Conservation (phyloP, 192 early-diverging fungal species). For the Backusella westeae region DNA sequence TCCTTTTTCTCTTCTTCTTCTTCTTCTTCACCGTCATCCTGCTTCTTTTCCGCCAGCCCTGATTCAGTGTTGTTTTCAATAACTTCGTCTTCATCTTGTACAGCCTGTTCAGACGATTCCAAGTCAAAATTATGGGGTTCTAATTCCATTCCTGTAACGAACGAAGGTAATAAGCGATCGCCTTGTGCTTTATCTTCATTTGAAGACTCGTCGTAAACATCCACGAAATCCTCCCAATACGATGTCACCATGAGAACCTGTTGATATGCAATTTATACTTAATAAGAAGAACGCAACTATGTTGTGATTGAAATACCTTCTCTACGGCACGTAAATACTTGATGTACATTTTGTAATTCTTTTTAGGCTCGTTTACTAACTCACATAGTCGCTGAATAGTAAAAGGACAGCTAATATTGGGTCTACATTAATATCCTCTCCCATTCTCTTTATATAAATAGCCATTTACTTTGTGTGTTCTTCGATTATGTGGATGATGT, state of each 20-base stretch:
- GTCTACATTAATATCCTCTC: neutral
- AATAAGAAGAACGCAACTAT: neutral
- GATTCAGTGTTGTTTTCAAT: neutral
- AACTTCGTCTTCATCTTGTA: neutral
- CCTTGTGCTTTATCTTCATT: neutral
- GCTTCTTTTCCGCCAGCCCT: neutral
- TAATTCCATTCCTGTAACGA: neutral
- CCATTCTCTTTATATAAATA: neutral
- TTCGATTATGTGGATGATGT: slow-evolving; percentile 5
- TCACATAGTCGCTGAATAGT: slow-evolving; percentile 24
- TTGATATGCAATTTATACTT: neutral
- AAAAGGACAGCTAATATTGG: slow-evolving; percentile 3
- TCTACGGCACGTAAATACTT: slow-evolving; percentile 20
- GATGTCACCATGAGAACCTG: slow-evolving; percentile 18
- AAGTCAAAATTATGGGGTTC: slow-evolving; percentile 3
- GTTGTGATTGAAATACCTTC: neutral
- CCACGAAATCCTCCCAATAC: slow-evolving; percentile 15
- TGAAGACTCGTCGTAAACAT: neutral
- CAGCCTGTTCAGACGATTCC: neutral
- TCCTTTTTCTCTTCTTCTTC: neutral
- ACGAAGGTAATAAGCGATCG: slow-evolving; percentile 3
- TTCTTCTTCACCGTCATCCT: neutral
- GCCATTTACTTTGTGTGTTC: slow-evolving; percentile 4
- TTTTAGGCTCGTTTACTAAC: slow-evolving; percentile 12
- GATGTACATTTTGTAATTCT: slow-evolving; percentile 17